Base-by-base conservation (phyloP, 352 stramenopile genomes). In the Lagenidium giganteum region DNA sequence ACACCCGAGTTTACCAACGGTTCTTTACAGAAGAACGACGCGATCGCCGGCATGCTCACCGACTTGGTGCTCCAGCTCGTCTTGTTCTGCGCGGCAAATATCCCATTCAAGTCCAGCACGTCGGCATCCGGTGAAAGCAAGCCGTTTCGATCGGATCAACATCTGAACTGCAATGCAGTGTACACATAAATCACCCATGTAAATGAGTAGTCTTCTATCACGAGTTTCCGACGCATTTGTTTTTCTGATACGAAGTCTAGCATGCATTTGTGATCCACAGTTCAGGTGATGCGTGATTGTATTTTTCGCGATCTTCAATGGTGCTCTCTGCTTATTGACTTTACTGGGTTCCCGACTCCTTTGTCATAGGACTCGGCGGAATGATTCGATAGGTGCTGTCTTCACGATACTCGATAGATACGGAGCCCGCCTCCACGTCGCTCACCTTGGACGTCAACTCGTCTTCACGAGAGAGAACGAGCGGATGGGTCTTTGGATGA, bases 401-500 rank as follows among this genome's bases (percentile, higher is more conserved):
- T n/a, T n/a, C n/a, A n/a, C n/a, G n/a, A n/a, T n/a, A n/a, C 20
- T 30, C 24, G 18, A 17, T n/a, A n/a, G 17, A 14, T 14, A 5
- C 28, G 41, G 11, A 38, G 18, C 18, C 24, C 24, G n/a, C n/a
- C n/a, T n/a, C n/a, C n/a, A n/a, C n/a, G n/a, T n/a, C n/a, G n/a
- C n/a, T n/a, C n/a, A n/a, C n/a, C n/a, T n/a, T n/a, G n/a, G n/a
- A n/a, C n/a, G n/a, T n/a, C n/a, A n/a, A n/a, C n/a, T n/a, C 17
- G 5, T 23, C 24, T 31, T 41, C 6, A 34, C 22, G 3, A 35
- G 9, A 11, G 18, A 36, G 2, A 13, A 23, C 31, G 1, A 69
- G 58, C 23, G 56, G 61, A 14, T 68, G 55, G 20, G 65, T 72
- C 20, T 52, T 79, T 5, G 67, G 70, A 46, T 80, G 47, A 43